Evolutionary conservation across 108 stramenopile genomes (phyloP), one percentile per base, ranked within the genome.

Genomic region (Skeletonema potamos): DNA sequence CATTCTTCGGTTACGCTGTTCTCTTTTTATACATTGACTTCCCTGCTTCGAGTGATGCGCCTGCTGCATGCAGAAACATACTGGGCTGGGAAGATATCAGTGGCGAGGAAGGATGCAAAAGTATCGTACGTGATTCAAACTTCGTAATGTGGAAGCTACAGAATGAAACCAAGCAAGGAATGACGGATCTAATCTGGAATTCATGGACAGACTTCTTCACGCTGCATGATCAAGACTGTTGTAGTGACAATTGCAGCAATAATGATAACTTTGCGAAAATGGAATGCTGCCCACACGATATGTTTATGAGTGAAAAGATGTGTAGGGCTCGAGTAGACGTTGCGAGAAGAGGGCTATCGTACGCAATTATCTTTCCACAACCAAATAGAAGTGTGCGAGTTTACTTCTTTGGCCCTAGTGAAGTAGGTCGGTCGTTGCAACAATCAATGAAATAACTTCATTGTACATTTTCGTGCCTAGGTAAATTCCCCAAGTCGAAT

Each of bases 201-300:
- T 62, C 61, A 8, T 62, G 61, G 61, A 26, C 36, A n/a, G 43
- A 11, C 39, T 36, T 62, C 13, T 62, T 62, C 17, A 43, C 15
- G 10, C 18, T 62, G 0, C 8, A 20, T 41, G 61, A 41, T 10
- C 15, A 39, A 36, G 34, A 36, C 34, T 9, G 6, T 36, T 39
- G 13, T 15, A 39, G 15, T 39, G 37, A 15, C 0, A 39, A 7
- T 39, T 3, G 12, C 37, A 15, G 37, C 2, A 3, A 3, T 15
- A 3, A 3, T 15, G 37, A 39, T 2, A 62, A 22, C 37, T 20
- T 46, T 43, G 24, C 11, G 10, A 13, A n/a, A 3, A 62, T 62
- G 61, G 61, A 62, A 46, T 26, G 61, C 61, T 46, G 20, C 11
- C 61, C 61, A 62, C 15, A 62, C 20, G 61, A 62, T 46, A 62